These are phyloP conservation scores for Tylopilus cervinicoccineus DNA, from an alignment of 768 basidiomycete species.

Conservation along the genomic window DNA sequence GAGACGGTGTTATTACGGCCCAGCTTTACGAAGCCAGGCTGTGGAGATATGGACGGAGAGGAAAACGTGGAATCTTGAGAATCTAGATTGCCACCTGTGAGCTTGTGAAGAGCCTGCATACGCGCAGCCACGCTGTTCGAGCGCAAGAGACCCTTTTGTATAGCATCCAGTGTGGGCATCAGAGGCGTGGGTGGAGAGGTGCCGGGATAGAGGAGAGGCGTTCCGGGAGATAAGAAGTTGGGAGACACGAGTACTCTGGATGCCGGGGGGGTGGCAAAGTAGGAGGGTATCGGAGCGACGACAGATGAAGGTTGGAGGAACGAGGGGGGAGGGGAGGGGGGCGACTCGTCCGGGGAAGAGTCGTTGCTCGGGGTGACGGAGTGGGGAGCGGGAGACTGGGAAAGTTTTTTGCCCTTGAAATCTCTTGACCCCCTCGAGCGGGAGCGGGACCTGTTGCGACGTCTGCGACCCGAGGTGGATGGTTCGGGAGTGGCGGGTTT, in stretches of 20 bases:
- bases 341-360: slow-evolving; percentile 64
- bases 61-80: slow-evolving; percentile 52
- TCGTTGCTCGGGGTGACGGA: slow-evolving; percentile 51
- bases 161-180: slow-evolving; percentile 72
- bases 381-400: slow-evolving; percentile 44
- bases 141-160: slow-evolving; percentile 76
- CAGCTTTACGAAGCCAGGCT: slow-evolving; percentile 45
- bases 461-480: slow-evolving; percentile 45
- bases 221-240: slow-evolving; percentile 50
- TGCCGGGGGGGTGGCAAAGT: slow-evolving; percentile 41
- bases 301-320: slow-evolving; percentile 27
- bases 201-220: slow-evolving; percentile 58
- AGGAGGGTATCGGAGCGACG: slow-evolving; percentile 55
- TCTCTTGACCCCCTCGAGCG: slow-evolving; percentile 63
- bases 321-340: slow-evolving; percentile 29
- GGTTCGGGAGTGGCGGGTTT: slow-evolving; percentile 39
- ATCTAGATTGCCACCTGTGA: slow-evolving; percentile 68
- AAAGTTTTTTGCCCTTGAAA: slow-evolving; percentile 57
- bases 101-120: slow-evolving; percentile 76
- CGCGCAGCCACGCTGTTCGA: slow-evolving; percentile 88
- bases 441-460: slow-evolving; percentile 69
- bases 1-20: slow-evolving; percentile 78
- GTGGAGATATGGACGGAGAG: slow-evolving; percentile 46
- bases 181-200: slow-evolving; percentile 59
- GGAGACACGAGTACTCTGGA: slow-evolving; percentile 42